Evolutionary conservation across 2,329 filamentous ascomycete genomes (phyloP).

Genomic region (Epichloe sibirici): DNA sequence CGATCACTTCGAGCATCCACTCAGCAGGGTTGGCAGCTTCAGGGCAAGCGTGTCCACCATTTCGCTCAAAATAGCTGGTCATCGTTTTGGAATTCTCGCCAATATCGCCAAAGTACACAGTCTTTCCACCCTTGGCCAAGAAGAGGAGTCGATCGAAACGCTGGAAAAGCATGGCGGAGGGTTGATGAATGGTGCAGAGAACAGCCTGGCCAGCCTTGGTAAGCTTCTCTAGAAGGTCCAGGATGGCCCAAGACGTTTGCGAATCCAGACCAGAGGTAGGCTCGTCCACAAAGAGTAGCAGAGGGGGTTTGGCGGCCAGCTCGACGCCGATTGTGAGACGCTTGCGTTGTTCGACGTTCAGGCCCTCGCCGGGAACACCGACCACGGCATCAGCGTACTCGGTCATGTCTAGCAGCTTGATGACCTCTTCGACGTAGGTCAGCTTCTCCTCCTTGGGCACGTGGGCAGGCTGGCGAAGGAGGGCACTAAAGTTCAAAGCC

Average conservation of each 20-base stretch:
- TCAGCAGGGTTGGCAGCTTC: conserved; percentile 66
- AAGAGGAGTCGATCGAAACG: conserved; percentile 76
- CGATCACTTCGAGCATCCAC: conserved; percentile 58
- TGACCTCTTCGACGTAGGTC: conserved; percentile 80
- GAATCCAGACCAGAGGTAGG: conserved; percentile 89
- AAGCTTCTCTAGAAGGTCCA: conserved; percentile 77
- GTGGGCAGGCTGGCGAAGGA: conserved; percentile 70
- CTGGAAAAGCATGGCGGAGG: conserved; percentile 90
- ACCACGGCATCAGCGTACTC: conserved; percentile 84
- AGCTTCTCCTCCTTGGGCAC: conserved; percentile 67
- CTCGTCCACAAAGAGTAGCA: conserved; percentile 88
- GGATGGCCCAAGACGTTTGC: conserved; percentile 87
- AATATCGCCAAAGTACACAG: conserved; percentile 73
- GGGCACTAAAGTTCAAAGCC: conserved; percentile 71
- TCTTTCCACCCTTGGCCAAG: conserved; percentile 61
- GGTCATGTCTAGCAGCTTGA: conserved; percentile 82
- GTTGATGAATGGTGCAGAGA: conserved; percentile 95
- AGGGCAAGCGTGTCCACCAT: conserved; percentile 54
- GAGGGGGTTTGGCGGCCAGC: conserved; percentile 77
- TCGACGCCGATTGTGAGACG: conserved; percentile 94
- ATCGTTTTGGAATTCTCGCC: conserved; percentile 57
- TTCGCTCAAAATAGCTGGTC: conserved; percentile 64
- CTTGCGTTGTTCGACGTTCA: conserved; percentile 59
- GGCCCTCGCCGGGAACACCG: conserved; percentile 78
- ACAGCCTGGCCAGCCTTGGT: conserved; percentile 84